phyloP scores from a whole-genome alignment of 176 grass and related monocot species.

The Juncus inflexus region DNA sequence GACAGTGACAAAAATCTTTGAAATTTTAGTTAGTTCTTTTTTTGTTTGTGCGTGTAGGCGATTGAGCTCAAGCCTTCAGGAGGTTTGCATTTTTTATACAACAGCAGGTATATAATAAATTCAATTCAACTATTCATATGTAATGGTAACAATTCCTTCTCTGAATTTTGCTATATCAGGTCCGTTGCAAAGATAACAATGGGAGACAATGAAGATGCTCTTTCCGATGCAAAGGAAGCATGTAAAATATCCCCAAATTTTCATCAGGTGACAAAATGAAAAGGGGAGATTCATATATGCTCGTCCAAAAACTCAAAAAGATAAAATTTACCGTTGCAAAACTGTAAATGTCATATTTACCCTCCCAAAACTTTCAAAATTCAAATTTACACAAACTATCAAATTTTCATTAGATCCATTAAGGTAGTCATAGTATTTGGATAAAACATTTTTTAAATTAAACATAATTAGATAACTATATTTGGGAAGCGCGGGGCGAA shows the following conservation, averaged over 20 bases:
- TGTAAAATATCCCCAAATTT: slow-evolving; percentile 50
- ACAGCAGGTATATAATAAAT: slow-evolving; percentile 42
- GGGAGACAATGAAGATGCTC: slow-evolving; percentile 36
- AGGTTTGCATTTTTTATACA: slow-evolving; percentile 56
- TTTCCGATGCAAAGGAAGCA: slow-evolving; percentile 60
- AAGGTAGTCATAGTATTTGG: no score
- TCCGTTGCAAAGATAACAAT: slow-evolving; percentile 60
- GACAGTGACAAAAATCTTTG: background rate
- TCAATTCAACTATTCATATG: background rate
- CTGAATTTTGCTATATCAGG: slow-evolving; percentile 36
- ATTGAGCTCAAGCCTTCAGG: slow-evolving; percentile 47
- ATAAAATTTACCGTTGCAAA: no score
- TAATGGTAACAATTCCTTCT: background rate
- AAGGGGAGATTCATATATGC: no score
- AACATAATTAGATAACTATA: no score
- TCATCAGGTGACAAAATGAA: slow-evolving; percentile 32
- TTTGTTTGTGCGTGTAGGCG: slow-evolving; percentile 34
- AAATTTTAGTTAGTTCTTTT: background rate
- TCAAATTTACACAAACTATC: no score
- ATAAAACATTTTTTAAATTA: no score
- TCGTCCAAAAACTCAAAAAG: no score
- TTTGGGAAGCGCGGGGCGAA: no score
- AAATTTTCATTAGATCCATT: no score
- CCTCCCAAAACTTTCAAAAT: no score
- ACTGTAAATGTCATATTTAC: no score